Evolutionary conservation across 2,329 filamentous ascomycete genomes (phyloP), one percentile per base, ranked within the genome.

Genomic region (Fusarium cyanostomum): DNA sequence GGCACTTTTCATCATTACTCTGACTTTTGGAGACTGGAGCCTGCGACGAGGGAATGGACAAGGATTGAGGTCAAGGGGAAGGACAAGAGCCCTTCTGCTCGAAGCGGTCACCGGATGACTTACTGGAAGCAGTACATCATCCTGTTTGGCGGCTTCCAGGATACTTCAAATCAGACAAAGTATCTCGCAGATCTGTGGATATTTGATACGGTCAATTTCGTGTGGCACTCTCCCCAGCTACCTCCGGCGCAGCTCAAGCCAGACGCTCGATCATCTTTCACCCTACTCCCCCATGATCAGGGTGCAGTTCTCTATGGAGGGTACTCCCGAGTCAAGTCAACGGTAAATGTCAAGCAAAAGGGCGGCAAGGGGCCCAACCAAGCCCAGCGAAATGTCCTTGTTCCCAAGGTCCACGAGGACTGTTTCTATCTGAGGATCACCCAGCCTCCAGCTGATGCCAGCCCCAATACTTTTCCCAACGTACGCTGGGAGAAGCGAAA

Each of bases 1-100:
- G 95, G 95, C 5, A 98, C 94, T 0, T 99, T 99, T 73, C 97
- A 99, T 76, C 95, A 99, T 78, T 99, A 99, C 80, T 97, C 96
- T 72, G 95, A 98, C 79, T 98, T 99, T 75, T 99, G 95, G 94
- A 85, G 90, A 45, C 84, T 98, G 38, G 94, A 98, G 73, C 91
- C 94, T 1, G 85, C 84, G 8, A 89, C 86, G 8, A 85, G 93
- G 70, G 95, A 99, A 80, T 99, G 95, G 95, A 91, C 88, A 54
- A 90, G 94, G 60, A 82, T 99, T 30, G 95, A 99, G 75, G 84
- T 83, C 69, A 86, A 86, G 80, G 91, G 91, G 56, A 86, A 87
- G 79, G 91, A 92, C 53, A 92, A 91, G 75, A 84, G 85, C 31
- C 94, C 94, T 34, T 90, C 92, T 2, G 93, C 94, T 3, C 84